These are phyloP conservation scores for Boletus tomentosulus DNA, from an alignment of 768 basidiomycete species.

Conservation along the genomic window DNA sequence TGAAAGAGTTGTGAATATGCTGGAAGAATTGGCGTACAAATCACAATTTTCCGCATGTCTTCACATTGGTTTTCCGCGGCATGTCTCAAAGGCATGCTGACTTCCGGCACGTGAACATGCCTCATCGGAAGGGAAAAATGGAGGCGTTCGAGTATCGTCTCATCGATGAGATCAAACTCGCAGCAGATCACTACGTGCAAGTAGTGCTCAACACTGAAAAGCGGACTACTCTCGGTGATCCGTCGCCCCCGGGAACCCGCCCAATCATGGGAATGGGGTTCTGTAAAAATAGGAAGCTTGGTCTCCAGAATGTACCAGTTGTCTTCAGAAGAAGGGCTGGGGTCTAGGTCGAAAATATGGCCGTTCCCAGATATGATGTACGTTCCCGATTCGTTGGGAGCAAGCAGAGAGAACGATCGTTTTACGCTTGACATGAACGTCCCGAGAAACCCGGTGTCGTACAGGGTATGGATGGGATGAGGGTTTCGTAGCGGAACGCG, in stretches of 20 bases:
- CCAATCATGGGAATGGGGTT: slow-evolving; percentile 23
- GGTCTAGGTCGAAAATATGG: slow-evolving; percentile 40
- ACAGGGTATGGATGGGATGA: slow-evolving; percentile 47
- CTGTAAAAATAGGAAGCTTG: slow-evolving; percentile 17
- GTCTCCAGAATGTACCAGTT: slow-evolving; percentile 27
- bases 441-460: slow-evolving; percentile 40
- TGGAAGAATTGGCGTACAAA: slow-evolving; percentile 44
- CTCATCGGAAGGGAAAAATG: slow-evolving; percentile 46
- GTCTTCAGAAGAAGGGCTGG: slow-evolving; percentile 15
- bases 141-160: slow-evolving; percentile 22
- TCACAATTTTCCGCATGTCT: slow-evolving; percentile 12
- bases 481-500: slow-evolving; percentile 49
- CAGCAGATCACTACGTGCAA: slow-evolving; percentile 50
- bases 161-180: slow-evolving; percentile 47
- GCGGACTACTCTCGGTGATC: slow-evolving; percentile 48
- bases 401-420: slow-evolving; percentile 46
- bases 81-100: neutral
- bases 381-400: slow-evolving; percentile 40
- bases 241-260: slow-evolving; percentile 32
- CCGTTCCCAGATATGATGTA: slow-evolving; percentile 49
- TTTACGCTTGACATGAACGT: slow-evolving; percentile 25
- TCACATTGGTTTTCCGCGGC: slow-evolving; percentile 1
- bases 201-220: slow-evolving; percentile 54
- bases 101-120: slow-evolving; percentile 43
- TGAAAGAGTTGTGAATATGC: slow-evolving; percentile 79